phyloP scores from a whole-genome alignment of 2,329 filamentous ascomycete species.

The Neonectria sp. region DNA sequence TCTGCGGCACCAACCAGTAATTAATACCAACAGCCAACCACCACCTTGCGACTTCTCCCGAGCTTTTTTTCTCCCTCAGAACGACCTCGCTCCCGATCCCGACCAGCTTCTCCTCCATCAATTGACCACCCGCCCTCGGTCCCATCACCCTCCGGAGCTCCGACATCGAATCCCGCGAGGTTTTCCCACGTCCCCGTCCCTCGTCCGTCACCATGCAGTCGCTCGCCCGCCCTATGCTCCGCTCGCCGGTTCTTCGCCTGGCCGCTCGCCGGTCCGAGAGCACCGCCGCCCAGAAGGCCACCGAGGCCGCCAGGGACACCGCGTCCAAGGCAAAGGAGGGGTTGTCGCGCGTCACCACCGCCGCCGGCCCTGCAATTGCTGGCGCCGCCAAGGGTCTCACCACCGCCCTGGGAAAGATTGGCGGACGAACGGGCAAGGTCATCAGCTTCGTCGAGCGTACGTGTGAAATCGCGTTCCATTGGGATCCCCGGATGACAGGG shows the following conservation, averaged over 20 bases:
- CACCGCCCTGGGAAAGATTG: conserved; percentile 80
- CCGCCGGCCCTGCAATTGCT: conserved; percentile 81
- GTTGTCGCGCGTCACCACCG: conserved; percentile 84
- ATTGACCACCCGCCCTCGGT: conserved; percentile 53
- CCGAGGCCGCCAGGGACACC: conserved; percentile 59
- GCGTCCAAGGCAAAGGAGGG: conserved; percentile 82
- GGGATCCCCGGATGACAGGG: not conserved
- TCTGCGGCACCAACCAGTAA: conserved; percentile 44
- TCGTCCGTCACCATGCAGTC: conserved; percentile 52
- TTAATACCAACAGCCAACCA: conserved; percentile 30
- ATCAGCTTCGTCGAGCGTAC: conserved; percentile 89
- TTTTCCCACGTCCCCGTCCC: conserved; percentile 38
- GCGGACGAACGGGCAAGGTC: conserved; percentile 85
- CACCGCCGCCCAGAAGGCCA: conserved; percentile 64
- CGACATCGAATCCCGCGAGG: conserved; percentile 45
- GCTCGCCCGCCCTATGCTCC: conserved; percentile 62
- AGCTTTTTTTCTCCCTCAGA: conserved; percentile 63
- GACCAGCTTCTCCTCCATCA: conserved; percentile 51
- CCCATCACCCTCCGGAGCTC: conserved; percentile 46
- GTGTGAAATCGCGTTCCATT: conserved; percentile 53
- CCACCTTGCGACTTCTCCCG: conserved; percentile 60
- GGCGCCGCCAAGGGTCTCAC: conserved; percentile 79
- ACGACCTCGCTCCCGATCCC: conserved; percentile 48
- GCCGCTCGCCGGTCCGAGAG: conserved; percentile 74
- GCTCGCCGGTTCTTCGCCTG: conserved; percentile 62